These are phyloP conservation scores for Dorcoceras hygrometricum DNA, from an alignment of 257 asterid genomes.

Conservation along the genomic window DNA sequence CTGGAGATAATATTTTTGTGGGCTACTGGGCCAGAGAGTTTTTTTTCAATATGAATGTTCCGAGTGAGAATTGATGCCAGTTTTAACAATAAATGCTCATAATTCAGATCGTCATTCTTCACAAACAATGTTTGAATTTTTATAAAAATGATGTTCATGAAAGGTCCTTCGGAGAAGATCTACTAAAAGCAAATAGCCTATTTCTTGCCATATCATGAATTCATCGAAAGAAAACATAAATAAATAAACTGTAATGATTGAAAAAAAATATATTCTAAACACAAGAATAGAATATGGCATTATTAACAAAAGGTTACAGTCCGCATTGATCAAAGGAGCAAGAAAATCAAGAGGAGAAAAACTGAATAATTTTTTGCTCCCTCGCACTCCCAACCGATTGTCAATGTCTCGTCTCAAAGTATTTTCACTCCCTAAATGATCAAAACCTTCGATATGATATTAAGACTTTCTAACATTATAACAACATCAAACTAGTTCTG, in stretches of 20 bases:
- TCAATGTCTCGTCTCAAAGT: background rate
- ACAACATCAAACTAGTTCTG: background rate
- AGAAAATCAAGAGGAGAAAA: background rate
- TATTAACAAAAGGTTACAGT: background rate
- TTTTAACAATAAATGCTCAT: background rate
- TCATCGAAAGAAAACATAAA: background rate
- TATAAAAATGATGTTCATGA: background rate
- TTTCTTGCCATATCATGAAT: background rate
- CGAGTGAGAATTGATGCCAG: no score
- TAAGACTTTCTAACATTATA: background rate
- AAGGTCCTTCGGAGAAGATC: background rate
- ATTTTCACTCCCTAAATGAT: constrained; percentile 6
- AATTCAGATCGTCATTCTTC: background rate
- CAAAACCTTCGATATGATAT: constrained; percentile 5
- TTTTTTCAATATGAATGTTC: no score
- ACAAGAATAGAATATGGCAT: background rate
- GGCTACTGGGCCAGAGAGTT: no score
- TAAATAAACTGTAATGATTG: background rate
- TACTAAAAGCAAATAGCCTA: background rate
- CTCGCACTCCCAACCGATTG: background rate
- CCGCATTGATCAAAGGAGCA: constrained; percentile 3
- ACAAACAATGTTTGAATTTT: no score
- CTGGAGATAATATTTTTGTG: no score
- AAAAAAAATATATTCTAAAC: background rate
- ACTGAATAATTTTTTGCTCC: background rate